Evolutionary conservation across 1,284 basidiomycete species (phyloP).

Genomic region (Pterulicium gracile): DNA sequence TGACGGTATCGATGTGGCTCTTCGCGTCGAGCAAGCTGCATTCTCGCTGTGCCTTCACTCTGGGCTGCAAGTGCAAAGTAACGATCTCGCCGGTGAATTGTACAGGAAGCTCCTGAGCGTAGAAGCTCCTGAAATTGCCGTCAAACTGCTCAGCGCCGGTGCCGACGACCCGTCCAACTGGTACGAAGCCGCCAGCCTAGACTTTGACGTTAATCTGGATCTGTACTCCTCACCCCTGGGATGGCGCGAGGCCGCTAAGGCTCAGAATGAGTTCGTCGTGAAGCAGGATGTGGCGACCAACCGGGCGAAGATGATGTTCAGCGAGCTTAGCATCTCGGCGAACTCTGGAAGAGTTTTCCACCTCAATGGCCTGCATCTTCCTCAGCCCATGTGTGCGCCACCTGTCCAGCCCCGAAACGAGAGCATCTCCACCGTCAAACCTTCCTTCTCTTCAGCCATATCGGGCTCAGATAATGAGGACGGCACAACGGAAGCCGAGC

Average conservation of each 20-base stretch:
- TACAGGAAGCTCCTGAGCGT: slow-evolving; percentile 53
- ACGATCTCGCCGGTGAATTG: slow-evolving; percentile 59
- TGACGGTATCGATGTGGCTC: slow-evolving; percentile 41
- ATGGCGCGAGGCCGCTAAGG: slow-evolving; percentile 39
- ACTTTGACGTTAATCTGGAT: slow-evolving; percentile 52
- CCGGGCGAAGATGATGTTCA: slow-evolving; percentile 52
- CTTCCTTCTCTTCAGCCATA: slow-evolving; percentile 18
- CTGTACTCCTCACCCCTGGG: slow-evolving; percentile 55
- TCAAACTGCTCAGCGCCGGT: slow-evolving; percentile 36
- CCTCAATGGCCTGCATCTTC: slow-evolving; percentile 43
- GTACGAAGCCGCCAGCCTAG: slow-evolving; percentile 55
- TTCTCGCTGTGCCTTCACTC: slow-evolving; percentile 44
- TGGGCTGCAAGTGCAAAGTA: slow-evolving; percentile 59
- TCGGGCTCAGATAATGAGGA: slow-evolving; percentile 64
- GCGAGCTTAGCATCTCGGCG: slow-evolving; percentile 13
- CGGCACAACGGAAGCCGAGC: slow-evolving; percentile 46
- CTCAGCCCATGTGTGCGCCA: slow-evolving; percentile 35
- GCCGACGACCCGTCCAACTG: slow-evolving; percentile 36
- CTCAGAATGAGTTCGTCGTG: slow-evolving; percentile 60
- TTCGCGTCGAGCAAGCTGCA: slow-evolving; percentile 41
- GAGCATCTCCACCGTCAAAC: slow-evolving; percentile 15
- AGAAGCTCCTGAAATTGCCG: slow-evolving; percentile 33
- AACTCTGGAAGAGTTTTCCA: slow-evolving; percentile 17
- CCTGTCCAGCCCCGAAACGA: slow-evolving; percentile 5
- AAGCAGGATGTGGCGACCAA: slow-evolving; percentile 62